Evolutionary conservation across 2,329 filamentous ascomycete species (phyloP).

Genomic region (Didymella keratinophila): DNA sequence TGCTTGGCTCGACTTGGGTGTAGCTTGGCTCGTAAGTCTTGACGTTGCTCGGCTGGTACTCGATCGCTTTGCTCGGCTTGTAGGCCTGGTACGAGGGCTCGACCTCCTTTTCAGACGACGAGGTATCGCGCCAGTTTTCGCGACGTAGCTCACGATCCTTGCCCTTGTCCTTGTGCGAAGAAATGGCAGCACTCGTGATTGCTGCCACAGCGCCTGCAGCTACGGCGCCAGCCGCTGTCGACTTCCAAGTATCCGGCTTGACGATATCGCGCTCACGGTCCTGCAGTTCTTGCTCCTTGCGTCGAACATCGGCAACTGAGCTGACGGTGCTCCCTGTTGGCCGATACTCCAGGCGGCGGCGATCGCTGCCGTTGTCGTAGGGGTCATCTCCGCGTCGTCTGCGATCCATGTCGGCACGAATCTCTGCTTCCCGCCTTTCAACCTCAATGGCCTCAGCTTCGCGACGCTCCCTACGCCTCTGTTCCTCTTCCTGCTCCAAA

Average conservation of each 20-base stretch:
- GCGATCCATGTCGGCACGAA: slow-evolving; percentile 36
- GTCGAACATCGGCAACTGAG: slow-evolving; percentile 42
- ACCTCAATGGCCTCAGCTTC: slow-evolving; percentile 37
- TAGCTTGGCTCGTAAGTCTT: slow-evolving; percentile 40
- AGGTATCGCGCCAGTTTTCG: slow-evolving; percentile 20
- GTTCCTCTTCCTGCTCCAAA: slow-evolving; percentile 40
- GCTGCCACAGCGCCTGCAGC: slow-evolving; percentile 46
- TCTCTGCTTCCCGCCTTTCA: slow-evolving; percentile 41
- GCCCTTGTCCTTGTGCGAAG: slow-evolving; percentile 34
- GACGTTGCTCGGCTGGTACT: slow-evolving; percentile 33
- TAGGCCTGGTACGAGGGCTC: slow-evolving; percentile 28
- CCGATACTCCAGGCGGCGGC: slow-evolving; percentile 39
- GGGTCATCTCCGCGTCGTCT: slow-evolving; percentile 39
- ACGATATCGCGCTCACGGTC: slow-evolving; percentile 46
- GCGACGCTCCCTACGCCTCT: slow-evolving; percentile 36
- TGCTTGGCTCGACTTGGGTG: slow-evolving; percentile 49
- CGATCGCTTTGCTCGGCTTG: slow-evolving; percentile 28
- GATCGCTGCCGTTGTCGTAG: slow-evolving; percentile 36
- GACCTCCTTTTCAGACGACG: slow-evolving; percentile 11
- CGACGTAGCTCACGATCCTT: slow-evolving; percentile 25
- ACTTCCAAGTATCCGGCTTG: slow-evolving; percentile 48
- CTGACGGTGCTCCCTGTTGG: slow-evolving; percentile 40
- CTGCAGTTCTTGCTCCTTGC: slow-evolving; percentile 46
- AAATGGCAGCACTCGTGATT: slow-evolving; percentile 44
- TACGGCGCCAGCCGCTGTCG: slow-evolving; percentile 47